Evolutionary conservation across 73 alveolate species (phyloP).

Genomic region (Blepharisma japonicum): DNA sequence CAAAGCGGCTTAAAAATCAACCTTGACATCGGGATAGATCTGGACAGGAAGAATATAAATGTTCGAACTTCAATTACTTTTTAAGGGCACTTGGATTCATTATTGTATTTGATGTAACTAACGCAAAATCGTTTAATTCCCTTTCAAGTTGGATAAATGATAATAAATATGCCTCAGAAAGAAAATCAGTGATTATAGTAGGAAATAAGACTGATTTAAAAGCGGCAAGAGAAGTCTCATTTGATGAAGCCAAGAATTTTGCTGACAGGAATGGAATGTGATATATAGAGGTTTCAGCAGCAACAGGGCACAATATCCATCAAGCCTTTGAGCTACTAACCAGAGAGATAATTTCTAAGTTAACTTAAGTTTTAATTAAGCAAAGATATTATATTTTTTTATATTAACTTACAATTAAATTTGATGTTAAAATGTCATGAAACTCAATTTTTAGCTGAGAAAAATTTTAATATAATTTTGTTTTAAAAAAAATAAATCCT

Average conservation of each 20-base stretch:
- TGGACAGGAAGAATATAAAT: constrained; percentile 42
- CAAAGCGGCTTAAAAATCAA: too few relatives aligned
- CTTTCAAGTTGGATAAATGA: constrained; percentile 51
- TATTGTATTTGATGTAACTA: constrained; percentile 85
- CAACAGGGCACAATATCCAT: constrained; percentile 53
- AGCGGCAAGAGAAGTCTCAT: constrained; percentile 58
- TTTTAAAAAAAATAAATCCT: too few relatives aligned
- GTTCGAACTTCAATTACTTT: constrained; percentile 51
- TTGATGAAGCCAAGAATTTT: constrained; percentile 64
- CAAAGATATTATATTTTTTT: too few relatives aligned
- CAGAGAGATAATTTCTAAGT: not conserved
- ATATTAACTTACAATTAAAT: too few relatives aligned
- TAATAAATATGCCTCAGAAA: constrained; percentile 36
- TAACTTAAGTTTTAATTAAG: too few relatives aligned
- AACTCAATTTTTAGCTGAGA: too few relatives aligned
- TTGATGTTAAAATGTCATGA: too few relatives aligned
- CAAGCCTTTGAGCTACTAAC: constrained; percentile 28
- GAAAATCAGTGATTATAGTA: constrained; percentile 34
- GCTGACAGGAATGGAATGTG: constrained; percentile 68
- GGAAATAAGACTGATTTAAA: constrained; percentile 56
- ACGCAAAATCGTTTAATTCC: constrained; percentile 47
- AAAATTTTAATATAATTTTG: too few relatives aligned
- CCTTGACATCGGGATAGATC: constrained; percentile 68
- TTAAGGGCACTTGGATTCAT: constrained; percentile 55
- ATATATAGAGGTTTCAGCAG: constrained; percentile 83